Evolutionary conservation across 2,329 filamentous ascomycete genomes (phyloP).

Genomic region (Grosmannia clavigera): DNA sequence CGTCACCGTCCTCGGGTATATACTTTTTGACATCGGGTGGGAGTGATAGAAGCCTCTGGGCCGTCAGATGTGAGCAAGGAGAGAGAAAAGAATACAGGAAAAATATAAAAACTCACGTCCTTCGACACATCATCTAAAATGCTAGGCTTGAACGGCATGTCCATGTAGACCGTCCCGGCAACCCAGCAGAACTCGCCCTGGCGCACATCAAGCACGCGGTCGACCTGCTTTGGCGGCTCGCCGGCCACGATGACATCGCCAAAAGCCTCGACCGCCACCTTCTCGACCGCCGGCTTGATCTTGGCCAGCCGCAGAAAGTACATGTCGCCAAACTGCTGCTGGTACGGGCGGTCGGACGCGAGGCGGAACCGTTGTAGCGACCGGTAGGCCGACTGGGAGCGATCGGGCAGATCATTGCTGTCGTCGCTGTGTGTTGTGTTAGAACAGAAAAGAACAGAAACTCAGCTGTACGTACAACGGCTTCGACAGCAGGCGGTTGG

Average conservation of each 20-base stretch:
- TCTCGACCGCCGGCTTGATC: conserved; percentile 73
- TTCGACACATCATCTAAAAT: conserved; percentile 91
- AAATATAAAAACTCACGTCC: conserved; percentile 43
- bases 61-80: conserved; percentile 27
- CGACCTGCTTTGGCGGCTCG: conserved; percentile 61
- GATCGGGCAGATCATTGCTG: conserved; percentile 31
- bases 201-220: conserved; percentile 85
- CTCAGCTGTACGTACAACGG: conserved; percentile 29
- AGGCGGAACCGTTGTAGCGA: conserved; percentile 65
- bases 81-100: neutral
- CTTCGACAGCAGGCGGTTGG: conserved; percentile 31
- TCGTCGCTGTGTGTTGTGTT: conserved; percentile 18
- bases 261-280: conserved; percentile 65
- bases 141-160: conserved; percentile 91
- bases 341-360: conserved; percentile 60
- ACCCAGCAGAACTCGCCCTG: conserved; percentile 97
- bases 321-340: conserved; percentile 95
- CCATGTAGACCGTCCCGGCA: conserved; percentile 88
- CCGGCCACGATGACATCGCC: conserved; percentile 63
- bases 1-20: conserved; percentile 43
- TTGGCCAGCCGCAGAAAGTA: conserved; percentile 86
- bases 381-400: conserved; percentile 48
- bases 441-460: neutral
- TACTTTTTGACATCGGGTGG: conserved; percentile 70
- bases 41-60: conserved; percentile 8